phyloP scores from a whole-genome alignment of 495 filamentous ascomycete species.

The Penicillium crystallinum region DNA sequence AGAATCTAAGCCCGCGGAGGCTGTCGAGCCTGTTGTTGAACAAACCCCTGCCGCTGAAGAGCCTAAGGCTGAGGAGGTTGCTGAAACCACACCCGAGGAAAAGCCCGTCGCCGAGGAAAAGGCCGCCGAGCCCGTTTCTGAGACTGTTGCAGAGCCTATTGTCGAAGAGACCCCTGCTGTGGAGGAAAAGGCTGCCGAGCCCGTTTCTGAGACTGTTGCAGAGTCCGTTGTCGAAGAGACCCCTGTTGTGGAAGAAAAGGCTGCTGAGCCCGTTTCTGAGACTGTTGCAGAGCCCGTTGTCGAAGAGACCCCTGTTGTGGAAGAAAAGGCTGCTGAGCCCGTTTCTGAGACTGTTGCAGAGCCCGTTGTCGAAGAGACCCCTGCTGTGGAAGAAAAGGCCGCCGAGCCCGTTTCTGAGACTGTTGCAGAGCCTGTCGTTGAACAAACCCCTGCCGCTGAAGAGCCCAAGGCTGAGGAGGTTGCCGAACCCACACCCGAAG shows the following conservation, averaged over 20 bases:
- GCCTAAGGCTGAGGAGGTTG: slow-evolving; percentile 8
- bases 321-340: background rate
- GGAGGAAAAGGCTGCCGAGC: slow-evolving; percentile 9
- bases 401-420: background rate
- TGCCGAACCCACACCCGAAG: background rate
- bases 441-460: background rate
- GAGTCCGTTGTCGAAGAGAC: slow-evolving; percentile 3
- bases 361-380: background rate
- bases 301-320: too few relatives aligned
- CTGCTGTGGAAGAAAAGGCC: background rate
- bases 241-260: background rate
- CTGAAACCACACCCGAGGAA: background rate
- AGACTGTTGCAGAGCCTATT: background rate
- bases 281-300: slow-evolving; percentile 4
- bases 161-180: slow-evolving; percentile 6
- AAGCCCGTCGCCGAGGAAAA: background rate
- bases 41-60: slow-evolving; percentile 11
- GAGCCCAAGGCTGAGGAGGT: background rate
- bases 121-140: slow-evolving; percentile 4
- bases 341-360: background rate
- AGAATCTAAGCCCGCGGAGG: slow-evolving; percentile 11
- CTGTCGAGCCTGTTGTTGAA: background rate
- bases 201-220: slow-evolving; percentile 7
- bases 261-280: background rate
- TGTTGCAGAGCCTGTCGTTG: background rate